Conservation (phyloP, 495 filamentous ascomycete species). For the Chaetomidium leptoderma region DNA sequence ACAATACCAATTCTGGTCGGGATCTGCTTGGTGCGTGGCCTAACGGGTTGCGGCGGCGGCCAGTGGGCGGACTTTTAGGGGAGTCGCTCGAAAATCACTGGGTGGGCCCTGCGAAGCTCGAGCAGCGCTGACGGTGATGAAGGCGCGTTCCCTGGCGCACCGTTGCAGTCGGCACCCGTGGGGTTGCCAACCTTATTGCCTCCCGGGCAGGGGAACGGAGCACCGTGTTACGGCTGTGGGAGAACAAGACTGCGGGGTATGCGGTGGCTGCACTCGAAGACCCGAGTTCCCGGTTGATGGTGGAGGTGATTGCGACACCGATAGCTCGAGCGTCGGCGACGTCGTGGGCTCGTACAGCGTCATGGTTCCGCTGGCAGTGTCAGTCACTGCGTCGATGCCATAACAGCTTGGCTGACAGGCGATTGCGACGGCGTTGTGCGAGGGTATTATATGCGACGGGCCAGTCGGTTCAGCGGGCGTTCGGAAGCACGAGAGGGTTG, state of each 20-base stretch:
- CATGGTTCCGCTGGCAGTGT: conserved; percentile 41
- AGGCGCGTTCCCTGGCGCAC: neutral
- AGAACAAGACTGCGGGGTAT: conserved; percentile 27
- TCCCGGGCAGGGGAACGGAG: conserved; percentile 20
- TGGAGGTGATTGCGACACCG: conserved; percentile 19
- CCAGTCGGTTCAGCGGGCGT: neutral
- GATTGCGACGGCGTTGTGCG: conserved; percentile 6
- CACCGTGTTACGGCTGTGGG: conserved; percentile 19
- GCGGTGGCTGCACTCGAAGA: neutral
- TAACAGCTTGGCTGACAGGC: conserved; percentile 22
- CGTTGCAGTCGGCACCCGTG: neutral
- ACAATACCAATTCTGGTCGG: neutral
- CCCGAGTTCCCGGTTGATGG: conserved; percentile 7
- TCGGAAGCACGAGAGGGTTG: neutral
- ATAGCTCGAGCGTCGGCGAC: conserved; percentile 29
- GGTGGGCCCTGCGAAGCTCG: neutral
- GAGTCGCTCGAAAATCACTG: neutral
- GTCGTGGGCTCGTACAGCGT: conserved; percentile 40
- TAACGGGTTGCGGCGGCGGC: neutral
- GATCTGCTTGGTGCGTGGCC: neutral
- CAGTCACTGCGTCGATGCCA: conserved; percentile 26
- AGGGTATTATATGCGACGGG: conserved; percentile 13
- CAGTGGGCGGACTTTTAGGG: neutral
- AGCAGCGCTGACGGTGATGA: neutral
- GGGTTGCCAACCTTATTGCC: conserved; percentile 1